Conservation (phyloP, 805 yeast species). For the Jamesozyma spencerorum region DNA sequence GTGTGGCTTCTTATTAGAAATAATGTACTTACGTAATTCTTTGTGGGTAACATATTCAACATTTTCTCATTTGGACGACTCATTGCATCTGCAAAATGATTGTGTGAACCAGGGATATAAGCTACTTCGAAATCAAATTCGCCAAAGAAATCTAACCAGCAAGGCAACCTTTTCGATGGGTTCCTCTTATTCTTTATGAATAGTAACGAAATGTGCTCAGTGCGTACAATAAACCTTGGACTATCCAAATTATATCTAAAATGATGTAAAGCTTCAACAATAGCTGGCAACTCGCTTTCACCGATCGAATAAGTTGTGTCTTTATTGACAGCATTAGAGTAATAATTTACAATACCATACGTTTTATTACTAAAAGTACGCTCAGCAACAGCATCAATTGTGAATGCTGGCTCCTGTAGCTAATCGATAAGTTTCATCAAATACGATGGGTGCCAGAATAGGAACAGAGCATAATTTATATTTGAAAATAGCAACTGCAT, state of each 20-base stretch:
- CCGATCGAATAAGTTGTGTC: constrained; percentile 20
- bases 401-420: constrained; percentile 13
- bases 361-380: constrained; percentile 3
- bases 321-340: constrained; percentile 33
- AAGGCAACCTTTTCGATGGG: constrained; percentile 5
- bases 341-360: constrained; percentile 10
- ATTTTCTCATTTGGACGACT: constrained; percentile 7
- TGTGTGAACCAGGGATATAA: constrained; percentile 8
- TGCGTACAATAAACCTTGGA: constrained; percentile 4
- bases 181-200: constrained; percentile 6
- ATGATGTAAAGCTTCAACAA: constrained; percentile 8
- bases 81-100: constrained; percentile 12
- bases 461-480: no score
- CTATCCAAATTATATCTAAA: constrained; percentile 10
- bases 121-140: constrained; percentile 9
- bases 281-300: constrained; percentile 10
- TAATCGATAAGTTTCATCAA: constrained; percentile 2
- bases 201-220: constrained; percentile 8
- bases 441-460: constrained; percentile 4
- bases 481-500: constrained; percentile 1
- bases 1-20: no score
- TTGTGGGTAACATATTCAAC: no score
- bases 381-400: constrained; percentile 11
- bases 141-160: constrained; percentile 7
- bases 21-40: no score